These are phyloP conservation scores for Penicillium psychrofluorescens DNA, from an alignment of 495 filamentous ascomycete species.

Conservation along the genomic window DNA sequence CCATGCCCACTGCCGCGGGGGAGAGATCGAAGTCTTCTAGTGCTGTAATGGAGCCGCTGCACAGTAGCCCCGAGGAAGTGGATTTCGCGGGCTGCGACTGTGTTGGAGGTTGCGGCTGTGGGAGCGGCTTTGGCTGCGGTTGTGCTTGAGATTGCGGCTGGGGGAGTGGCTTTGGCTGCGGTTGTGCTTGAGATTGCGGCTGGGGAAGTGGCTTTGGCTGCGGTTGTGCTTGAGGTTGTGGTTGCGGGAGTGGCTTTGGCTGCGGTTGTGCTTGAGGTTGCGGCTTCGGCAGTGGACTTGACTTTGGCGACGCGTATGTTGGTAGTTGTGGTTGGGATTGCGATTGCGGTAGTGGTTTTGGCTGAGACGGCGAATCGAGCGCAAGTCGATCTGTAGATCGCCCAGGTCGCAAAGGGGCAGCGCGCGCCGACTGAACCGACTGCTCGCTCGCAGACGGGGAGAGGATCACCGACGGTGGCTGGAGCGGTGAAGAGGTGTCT, in stretches of 20 bases:
- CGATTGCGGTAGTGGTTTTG: background rate
- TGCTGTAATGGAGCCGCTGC: constrained; percentile 9
- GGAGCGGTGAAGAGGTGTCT: too few species aligned
- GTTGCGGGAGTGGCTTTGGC: background rate
- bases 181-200: too few species aligned
- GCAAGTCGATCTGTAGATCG: too few species aligned
- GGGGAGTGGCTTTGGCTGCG: background rate
- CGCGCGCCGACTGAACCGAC: too few species aligned
- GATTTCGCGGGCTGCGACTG: constrained; percentile 1
- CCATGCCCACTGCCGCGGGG: constrained; percentile 4
- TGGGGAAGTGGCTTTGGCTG: background rate
- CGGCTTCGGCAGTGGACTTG: too few species aligned
- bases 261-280: too few species aligned
- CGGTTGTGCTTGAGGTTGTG: background rate
- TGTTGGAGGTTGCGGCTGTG: background rate
- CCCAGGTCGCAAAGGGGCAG: too few species aligned
- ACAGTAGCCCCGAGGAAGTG: too few species aligned
- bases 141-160: background rate
- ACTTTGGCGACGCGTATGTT: too few species aligned
- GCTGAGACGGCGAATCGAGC: too few species aligned
- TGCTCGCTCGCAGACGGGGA: too few species aligned
- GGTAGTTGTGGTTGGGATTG: background rate
- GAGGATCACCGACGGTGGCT: too few species aligned
- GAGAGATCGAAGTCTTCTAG: constrained; percentile 35
- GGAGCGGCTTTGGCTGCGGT: background rate